Percentiles rank a stretch among this genome's conserved stretches.
Conservation (phyloP, 2,329 filamentous ascomycete genomes). For the Ophiostoma pallidulum region DNA sequence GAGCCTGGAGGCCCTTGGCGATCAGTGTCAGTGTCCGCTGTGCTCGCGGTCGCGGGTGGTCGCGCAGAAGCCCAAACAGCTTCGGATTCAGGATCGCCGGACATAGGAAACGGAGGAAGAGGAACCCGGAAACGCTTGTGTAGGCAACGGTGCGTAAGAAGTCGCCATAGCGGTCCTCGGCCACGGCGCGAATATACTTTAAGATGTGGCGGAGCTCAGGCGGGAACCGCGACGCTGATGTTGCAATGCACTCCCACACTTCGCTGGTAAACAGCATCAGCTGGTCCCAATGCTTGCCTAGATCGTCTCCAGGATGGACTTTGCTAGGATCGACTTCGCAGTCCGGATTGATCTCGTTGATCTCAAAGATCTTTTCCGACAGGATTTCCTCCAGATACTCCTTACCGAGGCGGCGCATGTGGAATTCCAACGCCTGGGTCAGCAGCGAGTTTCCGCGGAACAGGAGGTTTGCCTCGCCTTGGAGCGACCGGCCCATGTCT, state of each 20-base stretch:
- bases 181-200: slow-evolving; percentile 83
- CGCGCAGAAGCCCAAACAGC: slow-evolving; percentile 73
- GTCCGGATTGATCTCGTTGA: slow-evolving; percentile 81
- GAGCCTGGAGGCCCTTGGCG: slow-evolving; percentile 81
- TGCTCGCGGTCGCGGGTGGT: slow-evolving; percentile 73
- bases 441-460: slow-evolving; percentile 92
- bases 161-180: slow-evolving; percentile 89
- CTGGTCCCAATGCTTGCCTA: slow-evolving; percentile 74
- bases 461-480: slow-evolving; percentile 83
- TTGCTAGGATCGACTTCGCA: slow-evolving; percentile 93
- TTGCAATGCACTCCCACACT: slow-evolving; percentile 74
- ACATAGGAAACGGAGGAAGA: slow-evolving; percentile 92
- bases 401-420: slow-evolving; percentile 89
- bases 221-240: slow-evolving; percentile 66
- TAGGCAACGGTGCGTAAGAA: slow-evolving; percentile 84
- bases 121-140: slow-evolving; percentile 87
- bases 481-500: slow-evolving; percentile 69
- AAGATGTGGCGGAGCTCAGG: slow-evolving; percentile 76
- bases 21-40: slow-evolving; percentile 86
- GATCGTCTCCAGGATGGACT: slow-evolving; percentile 54
- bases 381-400: slow-evolving; percentile 86
- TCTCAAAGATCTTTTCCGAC: slow-evolving; percentile 75
- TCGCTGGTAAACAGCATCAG: slow-evolving; percentile 69
- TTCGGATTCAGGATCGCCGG: slow-evolving; percentile 95
- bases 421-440: slow-evolving; percentile 85